A percentile compares a stretch with the other conserved stretches of the same genome.
These are phyloP conservation scores for Lomentospora prolificans DNA, from an alignment of 2,329 filamentous ascomycete species.

Conservation along the genomic window DNA sequence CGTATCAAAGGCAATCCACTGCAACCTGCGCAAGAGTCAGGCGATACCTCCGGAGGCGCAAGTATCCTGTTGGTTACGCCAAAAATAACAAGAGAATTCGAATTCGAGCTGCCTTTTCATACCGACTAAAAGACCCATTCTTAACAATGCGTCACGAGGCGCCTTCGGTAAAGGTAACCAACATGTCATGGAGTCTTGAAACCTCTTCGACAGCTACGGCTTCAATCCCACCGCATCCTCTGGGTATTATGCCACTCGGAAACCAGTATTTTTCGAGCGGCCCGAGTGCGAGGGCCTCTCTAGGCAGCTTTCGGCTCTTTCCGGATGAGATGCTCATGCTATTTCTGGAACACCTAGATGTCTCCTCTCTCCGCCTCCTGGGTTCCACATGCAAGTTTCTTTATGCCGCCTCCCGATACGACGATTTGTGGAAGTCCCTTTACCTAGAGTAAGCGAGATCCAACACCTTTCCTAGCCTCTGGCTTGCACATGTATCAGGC, in stretches of 20 bases:
- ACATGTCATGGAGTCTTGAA: neutral
- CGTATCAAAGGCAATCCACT: no score
- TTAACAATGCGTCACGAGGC: neutral
- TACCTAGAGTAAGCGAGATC: conserved; percentile 68
- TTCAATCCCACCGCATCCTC: conserved; percentile 66
- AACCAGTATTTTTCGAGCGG: conserved; percentile 64
- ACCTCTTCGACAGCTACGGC: neutral
- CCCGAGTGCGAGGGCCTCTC: conserved; percentile 54
- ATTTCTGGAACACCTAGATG: conserved; percentile 66
- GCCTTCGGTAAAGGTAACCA: neutral
- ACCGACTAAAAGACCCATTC: no score
- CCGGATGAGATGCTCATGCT: conserved; percentile 74
- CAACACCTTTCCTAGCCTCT: neutral
- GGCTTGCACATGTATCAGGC: no score
- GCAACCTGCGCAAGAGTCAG: no score
- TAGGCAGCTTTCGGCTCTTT: conserved; percentile 56
- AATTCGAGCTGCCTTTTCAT: no score
- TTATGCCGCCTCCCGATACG: conserved; percentile 72
- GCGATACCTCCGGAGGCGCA: no score
- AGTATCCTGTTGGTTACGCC: no score
- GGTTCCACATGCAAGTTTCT: conserved; percentile 76
- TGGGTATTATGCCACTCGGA: conserved; percentile 77
- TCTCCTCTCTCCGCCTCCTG: conserved; percentile 49
- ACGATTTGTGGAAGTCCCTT: conserved; percentile 82
- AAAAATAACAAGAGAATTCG: no score